Conservation (phyloP, 1,284 basidiomycete genomes). For the Melampsora americana region DNA sequence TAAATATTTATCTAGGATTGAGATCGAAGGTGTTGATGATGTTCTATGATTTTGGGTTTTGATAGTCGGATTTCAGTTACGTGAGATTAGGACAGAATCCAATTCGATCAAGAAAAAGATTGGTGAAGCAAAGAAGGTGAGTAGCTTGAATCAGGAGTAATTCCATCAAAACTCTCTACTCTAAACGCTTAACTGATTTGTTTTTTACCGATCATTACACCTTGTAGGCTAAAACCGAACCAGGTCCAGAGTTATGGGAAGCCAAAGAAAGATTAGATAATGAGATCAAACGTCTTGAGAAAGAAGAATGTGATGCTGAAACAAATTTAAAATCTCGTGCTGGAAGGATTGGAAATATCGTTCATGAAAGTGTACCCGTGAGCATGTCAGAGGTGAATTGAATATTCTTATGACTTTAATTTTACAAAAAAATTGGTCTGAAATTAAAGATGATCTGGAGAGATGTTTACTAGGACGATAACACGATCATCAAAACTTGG, state of each 20-base stretch:
- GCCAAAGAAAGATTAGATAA: constrained; percentile 29
- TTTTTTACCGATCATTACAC: neutral
- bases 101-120: constrained; percentile 44
- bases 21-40: neutral
- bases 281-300: constrained; percentile 17
- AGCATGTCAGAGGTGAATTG: constrained; percentile 76
- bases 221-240: constrained; percentile 29
- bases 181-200: neutral
- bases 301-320: constrained; percentile 66
- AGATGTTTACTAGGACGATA: constrained; percentile 69
- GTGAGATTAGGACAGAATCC: constrained; percentile 22
- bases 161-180: neutral
- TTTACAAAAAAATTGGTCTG: neutral
- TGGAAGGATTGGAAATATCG: constrained; percentile 82
- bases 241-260: constrained; percentile 20
- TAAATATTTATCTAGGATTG: neutral
- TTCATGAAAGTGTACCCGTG: constrained; percentile 79
- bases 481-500: constrained; percentile 74
- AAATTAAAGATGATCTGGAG: neutral
- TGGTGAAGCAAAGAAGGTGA: constrained; percentile 43
- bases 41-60: neutral
- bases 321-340: constrained; percentile 74
- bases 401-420: neutral
- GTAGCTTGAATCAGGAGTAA: neutral
- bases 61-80: constrained; percentile 28